Conservation (phyloP, 805 yeast species). For the Dipodascus geniculatus region DNA sequence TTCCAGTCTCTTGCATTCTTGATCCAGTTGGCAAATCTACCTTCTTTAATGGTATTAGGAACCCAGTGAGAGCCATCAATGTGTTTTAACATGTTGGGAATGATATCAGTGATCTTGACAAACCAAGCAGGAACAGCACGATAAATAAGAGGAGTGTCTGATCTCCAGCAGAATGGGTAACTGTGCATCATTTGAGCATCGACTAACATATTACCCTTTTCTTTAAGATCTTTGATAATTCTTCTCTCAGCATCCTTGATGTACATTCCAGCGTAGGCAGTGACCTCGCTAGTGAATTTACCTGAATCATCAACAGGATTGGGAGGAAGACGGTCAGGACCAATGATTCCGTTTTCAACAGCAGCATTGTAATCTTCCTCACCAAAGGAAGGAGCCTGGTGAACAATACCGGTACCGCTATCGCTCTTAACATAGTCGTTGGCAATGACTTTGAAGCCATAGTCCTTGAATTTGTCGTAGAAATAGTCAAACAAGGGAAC, state of each 20-base stretch:
- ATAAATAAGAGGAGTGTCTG: conserved; percentile 93
- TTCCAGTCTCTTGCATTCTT: conserved; percentile 99
- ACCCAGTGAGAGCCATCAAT: conserved; percentile 91
- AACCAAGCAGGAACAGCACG: conserved; percentile 99
- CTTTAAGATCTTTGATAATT: conserved; percentile 77
- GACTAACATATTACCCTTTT: conserved; percentile 59
- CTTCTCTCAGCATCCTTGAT: conserved; percentile 93
- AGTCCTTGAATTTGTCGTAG: conserved; percentile 55
- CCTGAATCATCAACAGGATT: conserved; percentile 94
- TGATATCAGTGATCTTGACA: conserved; percentile 74
- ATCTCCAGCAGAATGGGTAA: conserved; percentile 99
- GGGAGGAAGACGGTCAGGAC: conserved; percentile 63
- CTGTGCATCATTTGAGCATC: conserved; percentile 85
- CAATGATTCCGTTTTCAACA: conserved; percentile 60
- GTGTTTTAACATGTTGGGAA: conserved; percentile 81
- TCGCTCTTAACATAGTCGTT: conserved; percentile 84
- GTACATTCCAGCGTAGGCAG: conserved; percentile 67
- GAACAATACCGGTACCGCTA: conserved; percentile 98
- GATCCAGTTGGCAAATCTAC: conserved; percentile 96
- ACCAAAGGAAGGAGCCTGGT: conserved; percentile 98
- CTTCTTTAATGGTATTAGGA: conserved; percentile 79
- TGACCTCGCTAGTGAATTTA: conserved; percentile 61
- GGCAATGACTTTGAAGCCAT: conserved; percentile 68
- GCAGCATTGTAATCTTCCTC: conserved; percentile 92
- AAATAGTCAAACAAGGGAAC: conserved; percentile 79